These are phyloP conservation scores for Aulographum hederae DNA, from an alignment of 2,329 filamentous ascomycete species.

Conservation along the genomic window DNA sequence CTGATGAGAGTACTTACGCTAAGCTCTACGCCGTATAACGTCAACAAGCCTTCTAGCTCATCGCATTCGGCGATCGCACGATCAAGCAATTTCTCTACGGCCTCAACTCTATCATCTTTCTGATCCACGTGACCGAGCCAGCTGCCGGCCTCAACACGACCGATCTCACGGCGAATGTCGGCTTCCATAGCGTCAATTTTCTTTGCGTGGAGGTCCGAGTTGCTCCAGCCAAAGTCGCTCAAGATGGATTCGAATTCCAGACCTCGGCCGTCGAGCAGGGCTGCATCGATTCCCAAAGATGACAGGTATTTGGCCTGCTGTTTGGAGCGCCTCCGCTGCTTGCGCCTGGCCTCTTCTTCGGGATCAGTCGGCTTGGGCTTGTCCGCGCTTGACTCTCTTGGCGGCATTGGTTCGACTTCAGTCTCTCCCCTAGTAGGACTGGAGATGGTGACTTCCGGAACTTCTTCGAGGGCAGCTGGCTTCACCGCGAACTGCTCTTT, in stretches of 20 bases:
- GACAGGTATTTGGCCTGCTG: conserved; percentile 66
- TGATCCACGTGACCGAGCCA: conserved; percentile 73
- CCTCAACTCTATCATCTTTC: conserved; percentile 76
- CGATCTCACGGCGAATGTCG: conserved; percentile 73
- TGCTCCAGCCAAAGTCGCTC: conserved; percentile 68
- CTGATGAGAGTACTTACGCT: conserved; percentile 39
- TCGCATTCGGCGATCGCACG: conserved; percentile 88
- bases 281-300: conserved; percentile 58
- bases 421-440: too few relatives aligned
- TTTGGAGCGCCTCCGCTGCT: conserved; percentile 45
- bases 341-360: conserved; percentile 27
- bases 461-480: too few relatives aligned
- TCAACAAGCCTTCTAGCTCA: conserved; percentile 84
- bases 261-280: conserved; percentile 56
- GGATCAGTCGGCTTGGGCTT: conserved; percentile 8
- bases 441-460: conserved; percentile 14
- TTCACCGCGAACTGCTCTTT: too few relatives aligned
- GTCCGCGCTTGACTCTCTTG: conserved; percentile 1
- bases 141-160: conserved; percentile 77
- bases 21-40: conserved; percentile 84
- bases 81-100: conserved; percentile 73
- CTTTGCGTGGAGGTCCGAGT: conserved; percentile 55
- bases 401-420: too few relatives aligned
- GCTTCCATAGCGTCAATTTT: conserved; percentile 65
- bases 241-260: conserved; percentile 68